Percentiles rank a stretch among this genome's conserved stretches.
Evolutionary conservation across 495 filamentous ascomycete genomes (phyloP).

Genomic region (Aspergillus diversus): DNA sequence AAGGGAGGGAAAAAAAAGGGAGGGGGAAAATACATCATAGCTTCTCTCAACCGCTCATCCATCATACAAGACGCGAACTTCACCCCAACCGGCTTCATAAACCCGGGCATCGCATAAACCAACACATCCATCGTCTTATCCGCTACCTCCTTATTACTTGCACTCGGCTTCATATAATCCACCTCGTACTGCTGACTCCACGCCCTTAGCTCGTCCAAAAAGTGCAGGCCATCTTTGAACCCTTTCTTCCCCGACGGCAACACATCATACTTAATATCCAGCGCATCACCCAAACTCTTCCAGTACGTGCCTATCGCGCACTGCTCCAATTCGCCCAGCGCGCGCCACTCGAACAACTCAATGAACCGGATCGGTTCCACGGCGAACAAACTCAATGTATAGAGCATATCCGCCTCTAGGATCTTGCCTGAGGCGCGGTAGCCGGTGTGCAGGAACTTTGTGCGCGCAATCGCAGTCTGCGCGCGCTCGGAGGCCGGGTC

Average conservation of each 20-base stretch:
- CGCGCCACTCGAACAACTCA: constrained; percentile 62
- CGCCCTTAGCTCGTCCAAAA: constrained; percentile 56
- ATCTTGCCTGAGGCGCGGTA: constrained; percentile 63
- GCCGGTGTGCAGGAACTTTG: constrained; percentile 65
- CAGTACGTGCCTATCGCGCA: constrained; percentile 66
- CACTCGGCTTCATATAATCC: constrained; percentile 59
- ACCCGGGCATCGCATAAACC: constrained; percentile 50
- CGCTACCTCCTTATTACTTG: constrained; percentile 55
- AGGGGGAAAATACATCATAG: constrained; percentile 57
- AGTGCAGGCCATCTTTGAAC: constrained; percentile 64
- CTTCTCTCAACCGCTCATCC: constrained; percentile 60
- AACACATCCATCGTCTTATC: constrained; percentile 61
- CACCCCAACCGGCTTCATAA: constrained; percentile 31
- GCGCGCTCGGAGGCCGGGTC: constrained; percentile 54
- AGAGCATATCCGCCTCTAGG: constrained; percentile 64
- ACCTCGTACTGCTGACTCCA: constrained; percentile 62
- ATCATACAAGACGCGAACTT: constrained; percentile 58
- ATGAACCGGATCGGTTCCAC: constrained; percentile 60
- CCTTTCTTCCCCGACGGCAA: constrained; percentile 38
- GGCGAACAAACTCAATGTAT: constrained; percentile 65
- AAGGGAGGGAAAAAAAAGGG: background rate
- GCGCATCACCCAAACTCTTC: constrained; percentile 64
- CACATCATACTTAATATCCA: constrained; percentile 56
- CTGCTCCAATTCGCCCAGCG: constrained; percentile 61
- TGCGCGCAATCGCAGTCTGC: constrained; percentile 60